Base-by-base conservation (phyloP, 148 eudicot species). In the Vaccinium macrocarpon region DNA sequence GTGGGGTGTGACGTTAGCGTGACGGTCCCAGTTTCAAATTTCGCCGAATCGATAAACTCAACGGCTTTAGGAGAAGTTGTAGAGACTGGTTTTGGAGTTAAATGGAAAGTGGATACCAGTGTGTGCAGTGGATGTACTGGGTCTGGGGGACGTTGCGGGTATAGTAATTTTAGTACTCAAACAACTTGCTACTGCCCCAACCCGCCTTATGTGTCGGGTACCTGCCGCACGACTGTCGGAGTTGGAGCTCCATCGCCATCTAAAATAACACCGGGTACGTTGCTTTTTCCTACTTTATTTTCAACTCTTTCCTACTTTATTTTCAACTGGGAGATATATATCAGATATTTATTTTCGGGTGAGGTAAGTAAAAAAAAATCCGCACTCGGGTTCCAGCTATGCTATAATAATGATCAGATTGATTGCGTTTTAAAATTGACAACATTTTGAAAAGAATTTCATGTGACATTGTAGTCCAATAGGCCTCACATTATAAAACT, bases 141-240 rank as follows among this genome's bases (percentile, higher is more conserved):
- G 32, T 83, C 89, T 1, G 78, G 51, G 13, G 91, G 91, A 2
- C 85, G 79, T 23, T 89, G 91, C 38, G 89, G 87, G 21, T 87
- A 80, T 18, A 50, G 75, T 82, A 11, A 4, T 18, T 12, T 6
- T 38, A 62, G 83, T 21, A 81, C 78, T 35, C 76, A 68, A 78
- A 80, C 86, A 4, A 57, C 87, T 83, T 89, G 91, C 78, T 81
- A 71, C 32, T 89, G 91, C 86, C 86, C 87, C 27, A 49, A 74
- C 68, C 84, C 76, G 15, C 80, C 88, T 8, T 78, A 66, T 16
- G 64, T 32, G 21, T 61, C 83, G 23, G 78, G 46, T 38, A 80
- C 73, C 8, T 84, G 87, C 72, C 8, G 51, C 0, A 2, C 9
- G 53, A 76, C 55, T 10, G 32, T 35, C 27, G 81, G 35, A 76